phyloP scores from a whole-genome alignment of 768 basidiomycete genomes.

The Lepiota venenata region DNA sequence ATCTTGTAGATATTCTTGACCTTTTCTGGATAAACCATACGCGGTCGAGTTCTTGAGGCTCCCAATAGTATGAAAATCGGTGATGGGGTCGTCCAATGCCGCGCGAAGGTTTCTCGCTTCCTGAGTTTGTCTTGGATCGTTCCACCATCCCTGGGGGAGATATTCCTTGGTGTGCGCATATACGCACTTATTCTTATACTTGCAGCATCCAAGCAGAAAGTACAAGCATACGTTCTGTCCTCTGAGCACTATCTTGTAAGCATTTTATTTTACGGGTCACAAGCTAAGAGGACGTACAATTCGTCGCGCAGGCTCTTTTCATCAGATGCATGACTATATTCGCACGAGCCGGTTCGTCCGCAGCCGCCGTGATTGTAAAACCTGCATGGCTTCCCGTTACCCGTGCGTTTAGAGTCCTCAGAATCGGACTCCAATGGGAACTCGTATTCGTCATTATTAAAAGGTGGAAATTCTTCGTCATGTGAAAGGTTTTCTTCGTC shows the following conservation, averaged over 20 bases:
- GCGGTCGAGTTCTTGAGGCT: not conserved
- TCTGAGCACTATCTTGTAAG: conserved; percentile 19
- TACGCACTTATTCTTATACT: conserved; percentile 33
- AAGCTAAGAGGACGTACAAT: conserved; percentile 33
- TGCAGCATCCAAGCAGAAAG: conserved; percentile 37
- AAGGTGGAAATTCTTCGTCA: conserved; percentile 31
- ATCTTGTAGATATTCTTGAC: not conserved
- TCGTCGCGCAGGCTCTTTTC: conserved; percentile 51
- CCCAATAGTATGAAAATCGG: not conserved
- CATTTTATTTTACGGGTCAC: not conserved
- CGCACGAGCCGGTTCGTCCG: conserved; percentile 35
- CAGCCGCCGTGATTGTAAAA: conserved; percentile 58
- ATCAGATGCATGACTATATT: conserved; percentile 53
- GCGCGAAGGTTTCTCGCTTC: not conserved
- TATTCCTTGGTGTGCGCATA: conserved; percentile 39
- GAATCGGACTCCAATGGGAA: conserved; percentile 46
- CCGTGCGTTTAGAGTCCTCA: conserved; percentile 49
- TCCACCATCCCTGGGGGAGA: conserved; percentile 36
- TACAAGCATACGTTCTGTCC: conserved; percentile 47
- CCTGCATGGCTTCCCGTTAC: conserved; percentile 50
- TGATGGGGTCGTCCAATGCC: not conserved
- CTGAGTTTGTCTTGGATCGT: conserved; percentile 3
- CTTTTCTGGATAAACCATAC: not conserved
- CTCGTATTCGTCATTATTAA: conserved; percentile 31
- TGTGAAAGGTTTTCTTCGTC: conserved; percentile 25